A percentile compares a stretch with the other conserved stretches of the same genome.
These are phyloP conservation scores for Hanseniaspora clermontiae DNA, from an alignment of 805 yeast genomes.

Conservation along the genomic window DNA sequence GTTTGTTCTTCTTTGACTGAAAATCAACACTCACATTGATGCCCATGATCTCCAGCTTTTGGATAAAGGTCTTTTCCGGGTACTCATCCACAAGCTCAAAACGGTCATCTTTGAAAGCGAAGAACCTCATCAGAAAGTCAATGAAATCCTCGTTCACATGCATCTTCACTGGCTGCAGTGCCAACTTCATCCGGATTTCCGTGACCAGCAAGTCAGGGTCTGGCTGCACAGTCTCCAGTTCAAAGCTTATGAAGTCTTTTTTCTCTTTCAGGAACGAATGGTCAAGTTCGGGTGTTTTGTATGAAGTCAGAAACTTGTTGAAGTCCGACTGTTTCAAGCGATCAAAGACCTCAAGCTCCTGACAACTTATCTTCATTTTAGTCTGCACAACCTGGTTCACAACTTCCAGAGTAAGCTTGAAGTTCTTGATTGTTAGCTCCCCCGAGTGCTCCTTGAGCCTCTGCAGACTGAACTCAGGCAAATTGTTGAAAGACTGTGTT, in stretches of 20 bases:
- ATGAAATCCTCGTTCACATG: slow-evolving; percentile 90
- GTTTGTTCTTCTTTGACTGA: slow-evolving; percentile 75
- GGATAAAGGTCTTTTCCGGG: slow-evolving; percentile 57
- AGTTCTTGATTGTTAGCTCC: slow-evolving; percentile 29
- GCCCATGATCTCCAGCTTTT: slow-evolving; percentile 49
- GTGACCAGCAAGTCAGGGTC: slow-evolving; percentile 49
- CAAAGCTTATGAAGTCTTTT: slow-evolving; percentile 37
- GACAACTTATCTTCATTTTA: slow-evolving; percentile 39
- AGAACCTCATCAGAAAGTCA: slow-evolving; percentile 68
- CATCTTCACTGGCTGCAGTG: slow-evolving; percentile 55
- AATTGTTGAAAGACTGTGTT: neutral
- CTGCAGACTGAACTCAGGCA: neutral
- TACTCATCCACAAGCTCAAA: slow-evolving; percentile 46
- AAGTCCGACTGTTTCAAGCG: slow-evolving; percentile 80
- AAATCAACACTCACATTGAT: slow-evolving; percentile 66
- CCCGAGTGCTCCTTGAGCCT: slow-evolving; percentile 3
- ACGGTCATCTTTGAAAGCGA: slow-evolving; percentile 62
- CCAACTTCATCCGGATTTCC: slow-evolving; percentile 45
- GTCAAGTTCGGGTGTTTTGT: slow-evolving; percentile 33
- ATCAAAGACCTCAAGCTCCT: slow-evolving; percentile 52
- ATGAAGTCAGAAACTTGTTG: slow-evolving; percentile 67
- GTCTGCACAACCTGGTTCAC: slow-evolving; percentile 32
- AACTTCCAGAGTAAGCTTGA: slow-evolving; percentile 37
- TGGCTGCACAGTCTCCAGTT: slow-evolving; percentile 52
- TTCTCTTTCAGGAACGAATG: neutral